Percentiles rank a stretch among this genome's conserved stretches.
These are phyloP conservation scores for Cerrena zonata DNA, from an alignment of 1,284 basidiomycete genomes.

Conservation along the genomic window DNA sequence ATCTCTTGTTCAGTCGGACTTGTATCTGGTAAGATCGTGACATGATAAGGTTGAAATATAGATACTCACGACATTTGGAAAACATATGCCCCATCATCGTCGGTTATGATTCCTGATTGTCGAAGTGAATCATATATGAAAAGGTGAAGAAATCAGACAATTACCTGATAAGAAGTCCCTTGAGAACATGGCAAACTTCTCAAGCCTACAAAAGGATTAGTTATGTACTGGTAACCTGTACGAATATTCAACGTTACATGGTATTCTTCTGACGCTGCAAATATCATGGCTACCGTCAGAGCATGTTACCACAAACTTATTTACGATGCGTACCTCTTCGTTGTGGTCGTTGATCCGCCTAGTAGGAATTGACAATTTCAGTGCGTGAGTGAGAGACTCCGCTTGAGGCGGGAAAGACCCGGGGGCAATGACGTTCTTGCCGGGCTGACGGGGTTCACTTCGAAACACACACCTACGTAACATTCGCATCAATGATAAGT, in stretches of 20 bases:
- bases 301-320: too few species aligned
- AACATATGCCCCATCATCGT: constrained; percentile 42
- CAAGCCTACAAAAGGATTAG: constrained; percentile 37
- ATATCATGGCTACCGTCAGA: too few species aligned
- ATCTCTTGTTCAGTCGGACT: constrained; percentile 53
- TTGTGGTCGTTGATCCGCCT: constrained; percentile 37
- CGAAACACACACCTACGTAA: constrained; percentile 41
- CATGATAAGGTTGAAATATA: constrained; percentile 23
- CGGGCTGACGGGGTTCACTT: constrained; percentile 25
- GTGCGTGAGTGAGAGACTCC: constrained; percentile 8
- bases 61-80: constrained; percentile 50
- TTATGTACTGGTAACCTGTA: too few species aligned
- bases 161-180: background rate
- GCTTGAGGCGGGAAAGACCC: constrained; percentile 24
- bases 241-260: too few species aligned
- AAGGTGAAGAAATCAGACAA: background rate
- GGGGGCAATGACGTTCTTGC: constrained; percentile 34
- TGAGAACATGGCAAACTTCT: constrained; percentile 63
- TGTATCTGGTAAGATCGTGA: background rate
- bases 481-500: constrained; percentile 1
- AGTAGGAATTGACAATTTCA: constrained; percentile 13
- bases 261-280: too few species aligned
- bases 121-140: background rate
- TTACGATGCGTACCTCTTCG: constrained; percentile 41
- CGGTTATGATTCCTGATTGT: constrained; percentile 40